These are phyloP conservation scores for Smittium culicis DNA, from an alignment of 371 early-diverging fungal species.

Conservation along the genomic window DNA sequence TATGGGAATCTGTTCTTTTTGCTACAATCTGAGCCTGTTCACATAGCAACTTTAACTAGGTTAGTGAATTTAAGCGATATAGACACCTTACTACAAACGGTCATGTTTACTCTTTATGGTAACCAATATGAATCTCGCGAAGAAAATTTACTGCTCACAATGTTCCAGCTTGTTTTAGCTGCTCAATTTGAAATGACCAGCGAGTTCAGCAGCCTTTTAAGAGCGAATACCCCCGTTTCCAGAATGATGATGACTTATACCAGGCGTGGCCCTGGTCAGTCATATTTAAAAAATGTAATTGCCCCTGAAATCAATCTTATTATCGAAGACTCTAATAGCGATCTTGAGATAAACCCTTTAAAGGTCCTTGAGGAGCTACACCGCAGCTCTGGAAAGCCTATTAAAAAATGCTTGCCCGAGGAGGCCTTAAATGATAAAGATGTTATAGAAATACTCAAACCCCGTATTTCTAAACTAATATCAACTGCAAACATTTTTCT, in stretches of 20 bases:
- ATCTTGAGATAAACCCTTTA: slow-evolving; percentile 81
- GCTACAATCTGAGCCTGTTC: slow-evolving; percentile 81
- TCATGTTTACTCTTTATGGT: slow-evolving; percentile 92
- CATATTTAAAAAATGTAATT: slow-evolving; percentile 76
- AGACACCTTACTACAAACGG: slow-evolving; percentile 81
- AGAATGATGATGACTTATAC: slow-evolving; percentile 95
- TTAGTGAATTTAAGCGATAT: slow-evolving; percentile 77
- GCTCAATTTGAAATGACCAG: slow-evolving; percentile 78
- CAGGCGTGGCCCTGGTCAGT: slow-evolving; percentile 81
- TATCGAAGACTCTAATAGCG: slow-evolving; percentile 56
- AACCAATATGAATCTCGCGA: slow-evolving; percentile 93
- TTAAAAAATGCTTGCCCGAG: slow-evolving; percentile 55
- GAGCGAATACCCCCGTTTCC: slow-evolving; percentile 90
- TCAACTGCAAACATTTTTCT: slow-evolving; percentile 74
- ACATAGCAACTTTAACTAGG: slow-evolving; percentile 73
- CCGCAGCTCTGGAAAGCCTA: slow-evolving; percentile 41
- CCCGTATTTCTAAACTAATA: slow-evolving; percentile 66
- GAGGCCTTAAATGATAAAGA: slow-evolving; percentile 56
- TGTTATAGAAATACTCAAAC: slow-evolving; percentile 68
- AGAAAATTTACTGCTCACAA: slow-evolving; percentile 82
- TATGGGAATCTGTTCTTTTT: slow-evolving; percentile 90
- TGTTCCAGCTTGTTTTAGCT: slow-evolving; percentile 88
- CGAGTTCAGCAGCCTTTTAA: slow-evolving; percentile 71
- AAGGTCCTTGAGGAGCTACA: slow-evolving; percentile 75
- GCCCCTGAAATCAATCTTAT: slow-evolving; percentile 64